Evolutionary conservation across 2,329 filamentous ascomycete species (phyloP), one percentile per base, ranked within the genome.

Genomic region (Orbilia ellipsospora): DNA sequence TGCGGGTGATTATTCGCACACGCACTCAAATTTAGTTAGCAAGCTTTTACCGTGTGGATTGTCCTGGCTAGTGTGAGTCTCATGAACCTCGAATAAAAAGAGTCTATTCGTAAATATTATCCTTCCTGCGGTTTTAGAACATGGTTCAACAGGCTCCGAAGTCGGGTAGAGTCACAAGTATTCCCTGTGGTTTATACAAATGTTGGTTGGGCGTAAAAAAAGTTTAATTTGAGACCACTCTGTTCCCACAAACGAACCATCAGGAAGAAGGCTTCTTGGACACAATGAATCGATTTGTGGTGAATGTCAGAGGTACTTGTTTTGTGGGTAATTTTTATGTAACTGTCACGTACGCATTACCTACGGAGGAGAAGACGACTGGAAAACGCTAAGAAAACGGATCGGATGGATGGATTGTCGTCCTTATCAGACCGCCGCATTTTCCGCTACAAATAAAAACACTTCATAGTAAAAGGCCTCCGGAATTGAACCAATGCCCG

Each of bases 381-480:
- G 44, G 16, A 26, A 36, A 40, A 40, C 26, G 12, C 31, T 36
- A 36, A 36, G 31, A 36, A 66, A 36, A 51, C 23, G 40, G 42
- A 61, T 62, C 69, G 69, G 55, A 62, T 62, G 61, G 56, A 50
- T 23, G 56, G 54, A 36, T 51, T 64, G 55, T 52, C 44, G 61
- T 60, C 20, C 70, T 74, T 74, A 74, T 74, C 70, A 52, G 56
- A 66, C 51, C 57, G 52, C 63, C 52, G 51, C 50, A 59, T 63
- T 52, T 62, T 28, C 51, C 40, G 57, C 62, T 67, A 74, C 70
- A 67, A 68, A 74, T 67, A 68, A 74, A 68, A 67, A 74, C 31
- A 36, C 56, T 68, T 68, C 70, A 63, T 18, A 74, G 20, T 44
- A 36, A 36, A 36, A 36, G 5, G 52, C 13, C 57, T 60, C 63